A percentile compares a stretch with the other conserved stretches of the same genome.
phyloP scores from a whole-genome alignment of 2,329 filamentous ascomycete genomes.

The Nemania abortiva region DNA sequence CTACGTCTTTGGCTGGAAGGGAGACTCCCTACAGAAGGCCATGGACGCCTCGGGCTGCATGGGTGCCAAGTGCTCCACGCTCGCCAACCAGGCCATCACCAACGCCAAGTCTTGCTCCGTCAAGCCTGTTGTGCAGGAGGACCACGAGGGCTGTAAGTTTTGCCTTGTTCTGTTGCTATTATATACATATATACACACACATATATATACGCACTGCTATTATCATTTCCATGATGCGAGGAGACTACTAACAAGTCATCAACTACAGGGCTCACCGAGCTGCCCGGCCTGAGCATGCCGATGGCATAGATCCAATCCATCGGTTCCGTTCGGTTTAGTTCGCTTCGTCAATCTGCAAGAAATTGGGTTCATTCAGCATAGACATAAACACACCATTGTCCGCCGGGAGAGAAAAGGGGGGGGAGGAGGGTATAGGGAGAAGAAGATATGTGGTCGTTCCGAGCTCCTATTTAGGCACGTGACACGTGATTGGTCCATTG shows the following conservation, averaged over 20 bases:
- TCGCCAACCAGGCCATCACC: slow-evolving; percentile 53
- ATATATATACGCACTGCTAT: background rate
- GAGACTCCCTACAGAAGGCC: slow-evolving; percentile 48
- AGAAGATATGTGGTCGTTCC: background rate
- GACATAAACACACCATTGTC: background rate
- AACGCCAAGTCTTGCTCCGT: slow-evolving; percentile 50
- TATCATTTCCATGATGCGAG: background rate
- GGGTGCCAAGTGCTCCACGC: slow-evolving; percentile 53
- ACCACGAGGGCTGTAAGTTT: slow-evolving; percentile 55
- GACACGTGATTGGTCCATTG: background rate
- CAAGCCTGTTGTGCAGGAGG: slow-evolving; percentile 50
- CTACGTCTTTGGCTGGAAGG: slow-evolving; percentile 53
- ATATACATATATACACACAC: background rate
- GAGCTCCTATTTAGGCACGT: background rate
- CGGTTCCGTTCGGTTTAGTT: background rate
- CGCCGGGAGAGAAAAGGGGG: background rate
- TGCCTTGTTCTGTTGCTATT: background rate
- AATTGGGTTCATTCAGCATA: background rate
- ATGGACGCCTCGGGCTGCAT: slow-evolving; percentile 59
- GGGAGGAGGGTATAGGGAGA: background rate
- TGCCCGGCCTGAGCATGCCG: slow-evolving; percentile 46
- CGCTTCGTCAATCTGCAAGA: background rate
- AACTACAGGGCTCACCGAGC: slow-evolving; percentile 46
- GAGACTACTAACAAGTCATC: slow-evolving; percentile 12
- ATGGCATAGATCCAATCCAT: slow-evolving; percentile 39